phyloP scores from a whole-genome alignment of 208 protist species.

The Leishmania gerbilli region DNA sequence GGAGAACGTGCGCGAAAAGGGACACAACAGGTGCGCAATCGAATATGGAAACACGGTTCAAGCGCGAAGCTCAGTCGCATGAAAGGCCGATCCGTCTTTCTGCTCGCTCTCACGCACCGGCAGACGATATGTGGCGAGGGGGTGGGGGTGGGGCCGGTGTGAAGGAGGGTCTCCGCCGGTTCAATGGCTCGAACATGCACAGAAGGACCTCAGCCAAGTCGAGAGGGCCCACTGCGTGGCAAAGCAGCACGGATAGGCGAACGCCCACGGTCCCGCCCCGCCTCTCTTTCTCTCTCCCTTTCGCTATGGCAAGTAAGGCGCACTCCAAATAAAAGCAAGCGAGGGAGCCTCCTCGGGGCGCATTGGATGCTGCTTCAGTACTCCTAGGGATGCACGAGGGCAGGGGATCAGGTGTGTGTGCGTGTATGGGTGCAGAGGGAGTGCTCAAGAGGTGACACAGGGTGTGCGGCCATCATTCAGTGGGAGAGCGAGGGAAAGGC shows the following conservation, averaged over 20 bases:
- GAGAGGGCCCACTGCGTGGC: not conserved
- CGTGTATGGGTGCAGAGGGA: not conserved
- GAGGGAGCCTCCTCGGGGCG: not conserved
- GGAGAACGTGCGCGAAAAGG: not conserved
- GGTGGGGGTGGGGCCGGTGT: not conserved
- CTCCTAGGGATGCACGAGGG: not conserved
- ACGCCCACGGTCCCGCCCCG: too few species aligned
- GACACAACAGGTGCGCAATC: not conserved
- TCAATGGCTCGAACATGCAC: not conserved
- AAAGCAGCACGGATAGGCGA: not conserved
- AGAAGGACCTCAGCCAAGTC: not conserved
- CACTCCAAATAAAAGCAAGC: constrained; percentile 2
- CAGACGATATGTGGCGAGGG: not conserved
- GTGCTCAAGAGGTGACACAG: not conserved
- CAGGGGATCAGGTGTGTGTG: constrained; percentile 1
- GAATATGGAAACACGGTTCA: not conserved
- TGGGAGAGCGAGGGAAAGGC: not conserved
- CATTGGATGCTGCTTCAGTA: not conserved
- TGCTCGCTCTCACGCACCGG: not conserved
- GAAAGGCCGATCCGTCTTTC: not conserved
- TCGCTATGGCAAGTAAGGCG: not conserved
- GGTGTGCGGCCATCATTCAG: not conserved
- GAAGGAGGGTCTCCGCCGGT: not conserved
- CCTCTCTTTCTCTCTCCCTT: not conserved
- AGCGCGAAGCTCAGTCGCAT: too few species aligned